Conservation (phyloP, 1,139 yeast species). For the Kodamaea derodonti region DNA sequence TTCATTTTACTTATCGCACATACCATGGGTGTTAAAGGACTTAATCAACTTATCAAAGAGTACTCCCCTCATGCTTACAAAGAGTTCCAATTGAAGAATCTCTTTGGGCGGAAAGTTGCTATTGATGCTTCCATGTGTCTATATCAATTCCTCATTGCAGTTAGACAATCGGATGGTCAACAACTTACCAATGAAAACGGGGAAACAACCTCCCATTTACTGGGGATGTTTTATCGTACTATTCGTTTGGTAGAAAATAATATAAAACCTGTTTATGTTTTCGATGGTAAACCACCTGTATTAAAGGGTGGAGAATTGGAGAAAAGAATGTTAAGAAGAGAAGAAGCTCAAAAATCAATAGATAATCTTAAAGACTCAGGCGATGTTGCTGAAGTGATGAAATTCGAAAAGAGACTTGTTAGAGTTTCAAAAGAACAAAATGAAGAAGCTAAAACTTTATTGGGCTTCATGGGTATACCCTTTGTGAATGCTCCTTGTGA, state of each 20-base stretch:
- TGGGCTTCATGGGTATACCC: conserved; percentile 92
- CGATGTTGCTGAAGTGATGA: conserved; percentile 68
- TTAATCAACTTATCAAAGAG: conserved; percentile 77
- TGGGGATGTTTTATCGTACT: conserved; percentile 95
- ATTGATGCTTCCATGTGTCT: conserved; percentile 89
- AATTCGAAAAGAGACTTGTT: conserved; percentile 83
- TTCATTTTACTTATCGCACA: no score
- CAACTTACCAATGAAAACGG: conserved; percentile 86
- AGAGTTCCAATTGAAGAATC: conserved; percentile 75
- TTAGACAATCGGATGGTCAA: conserved; percentile 94
- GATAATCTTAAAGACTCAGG: conserved; percentile 78
- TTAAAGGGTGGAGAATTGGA: conserved; percentile 91
- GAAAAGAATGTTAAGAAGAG: conserved; percentile 75
- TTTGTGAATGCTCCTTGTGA: conserved; percentile 93
- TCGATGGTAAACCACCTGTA: conserved; percentile 94
- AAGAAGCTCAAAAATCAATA: conserved; percentile 74
- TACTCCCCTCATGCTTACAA: conserved; percentile 83
- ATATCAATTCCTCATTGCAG: conserved; percentile 92
- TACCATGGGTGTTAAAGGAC: conserved; percentile 85
- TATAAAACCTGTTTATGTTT: conserved; percentile 91
- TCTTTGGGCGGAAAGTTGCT: conserved; percentile 93
- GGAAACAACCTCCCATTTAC: conserved; percentile 90
- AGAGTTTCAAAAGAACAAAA: conserved; percentile 86
- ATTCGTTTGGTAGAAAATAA: conserved; percentile 85
- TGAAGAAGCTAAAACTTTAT: conserved; percentile 81